Evolutionary conservation across 805 yeast species (phyloP).

Genomic region (Ogataea naganishii): DNA sequence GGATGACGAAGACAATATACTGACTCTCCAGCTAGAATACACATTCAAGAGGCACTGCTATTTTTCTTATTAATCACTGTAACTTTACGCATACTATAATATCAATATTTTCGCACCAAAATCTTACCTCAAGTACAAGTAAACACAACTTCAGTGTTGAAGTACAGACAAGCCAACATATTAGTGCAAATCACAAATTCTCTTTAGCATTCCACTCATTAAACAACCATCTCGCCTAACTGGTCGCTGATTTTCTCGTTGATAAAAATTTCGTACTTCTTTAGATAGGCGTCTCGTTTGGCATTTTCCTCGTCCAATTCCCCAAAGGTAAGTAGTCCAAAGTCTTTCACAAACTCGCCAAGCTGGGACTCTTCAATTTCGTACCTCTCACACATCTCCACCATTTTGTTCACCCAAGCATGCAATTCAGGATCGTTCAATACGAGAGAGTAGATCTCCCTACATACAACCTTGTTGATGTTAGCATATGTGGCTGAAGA

Average conservation of each 20-base stretch:
- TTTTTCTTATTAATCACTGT: no score
- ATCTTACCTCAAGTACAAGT: no score
- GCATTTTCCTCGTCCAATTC: constrained; percentile 4
- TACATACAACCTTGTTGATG: constrained; percentile 55
- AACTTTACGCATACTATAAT: no score
- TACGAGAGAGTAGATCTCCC: constrained; percentile 38
- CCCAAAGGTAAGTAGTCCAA: constrained; percentile 1
- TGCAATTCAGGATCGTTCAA: constrained; percentile 8
- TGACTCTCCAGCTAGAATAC: no score
- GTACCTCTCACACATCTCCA: constrained; percentile 23
- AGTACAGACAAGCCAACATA: no score
- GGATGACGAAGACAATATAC: no score
- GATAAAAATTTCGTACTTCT: constrained; percentile 3
- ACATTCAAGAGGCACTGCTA: no score
- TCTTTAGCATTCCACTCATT: no score
- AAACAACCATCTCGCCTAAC: background rate
- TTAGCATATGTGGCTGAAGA: constrained; percentile 34
- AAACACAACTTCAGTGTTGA: no score
- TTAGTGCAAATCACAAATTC: no score
- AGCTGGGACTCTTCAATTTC: constrained; percentile 8
- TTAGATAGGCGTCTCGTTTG: constrained; percentile 3
- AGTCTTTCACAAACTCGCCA: constrained; percentile 10
- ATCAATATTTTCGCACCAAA: no score
- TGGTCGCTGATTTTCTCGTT: constrained; percentile 1
- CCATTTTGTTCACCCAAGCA: constrained; percentile 16